Evolutionary conservation across 805 yeast species (phyloP), one percentile per base, ranked within the genome.

Genomic region (Metschnikowia lochheadii): DNA sequence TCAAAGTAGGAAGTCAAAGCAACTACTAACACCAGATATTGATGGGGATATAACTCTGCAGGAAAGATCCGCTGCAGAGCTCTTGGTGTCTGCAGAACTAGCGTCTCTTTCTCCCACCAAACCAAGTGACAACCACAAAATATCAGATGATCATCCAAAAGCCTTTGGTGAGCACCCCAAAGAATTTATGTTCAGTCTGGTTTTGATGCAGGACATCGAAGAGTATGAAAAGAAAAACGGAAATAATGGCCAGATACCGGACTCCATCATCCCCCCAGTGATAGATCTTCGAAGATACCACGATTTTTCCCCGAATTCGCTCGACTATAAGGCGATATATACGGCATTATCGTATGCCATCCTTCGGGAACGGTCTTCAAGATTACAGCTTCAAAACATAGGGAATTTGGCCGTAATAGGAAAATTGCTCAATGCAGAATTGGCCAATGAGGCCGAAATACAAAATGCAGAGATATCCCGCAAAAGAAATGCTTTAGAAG

Each of bases 401-500:
- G 49, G 66, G 59, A 64, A 77, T 63, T 50, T 78, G 70, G 74
- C 61, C 60, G 45, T 56, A 63, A 8, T 66, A 56, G 62, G 75
- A 67, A 48, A 76, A 63, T 54, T 63, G 54, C 49, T 61, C 68
- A 36, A 60, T 54, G 48, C 63, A 21, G 46, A 63, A 14, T 56
- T 67, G 21, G 63, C 65, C 13, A 63, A 56, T 11, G 37, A 63
- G 14, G 50, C 73, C 21, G 50, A 45, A n/a, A 40, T 49, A 1
- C 58, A 62, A 32, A 26, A 46, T 11, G 34, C 40, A 0, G 64
- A 64, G 23, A 56, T 76, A 2, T 51, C 57, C 2, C 64, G 63
- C 43, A 81, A 82, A 56, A 60, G 78, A 40, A 64, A 63, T 45
- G 66, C 63, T 41, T 65, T 80, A 7, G 77, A 77, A 5, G 79